phyloP scores from a whole-genome alignment of 768 basidiomycete species.

The Rhizopogon vulgaris region DNA sequence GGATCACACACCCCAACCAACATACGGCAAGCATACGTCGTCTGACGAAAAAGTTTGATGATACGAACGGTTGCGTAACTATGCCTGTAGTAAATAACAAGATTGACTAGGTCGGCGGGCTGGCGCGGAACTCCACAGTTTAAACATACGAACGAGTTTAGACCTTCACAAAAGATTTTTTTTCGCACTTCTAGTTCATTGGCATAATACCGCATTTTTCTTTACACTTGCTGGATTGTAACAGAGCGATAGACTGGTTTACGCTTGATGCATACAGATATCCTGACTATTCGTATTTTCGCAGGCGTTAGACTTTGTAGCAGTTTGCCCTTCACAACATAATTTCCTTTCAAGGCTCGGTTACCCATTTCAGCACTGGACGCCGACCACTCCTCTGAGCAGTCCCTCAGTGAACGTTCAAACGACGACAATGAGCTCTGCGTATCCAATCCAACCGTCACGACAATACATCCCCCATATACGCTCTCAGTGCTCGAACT shows the following conservation, averaged over 20 bases:
- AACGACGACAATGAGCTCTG: conserved; percentile 36
- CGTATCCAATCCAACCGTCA: conserved; percentile 51
- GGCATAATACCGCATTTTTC: too few species aligned
- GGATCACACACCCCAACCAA: conserved; percentile 3
- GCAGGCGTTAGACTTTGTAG: too few species aligned
- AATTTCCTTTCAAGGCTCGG: not conserved
- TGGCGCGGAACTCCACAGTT: too few species aligned
- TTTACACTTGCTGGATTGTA: too few species aligned
- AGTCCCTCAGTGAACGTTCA: not conserved
- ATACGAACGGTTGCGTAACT: not conserved
- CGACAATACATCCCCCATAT: conserved; percentile 65
- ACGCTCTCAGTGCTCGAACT: conserved; percentile 53
- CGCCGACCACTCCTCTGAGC: not conserved
- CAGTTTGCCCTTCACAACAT: too few species aligned
- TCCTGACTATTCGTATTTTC: too few species aligned
- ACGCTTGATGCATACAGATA: too few species aligned
- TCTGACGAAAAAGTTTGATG: not conserved
- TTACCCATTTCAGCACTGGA: not conserved
- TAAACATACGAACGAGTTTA: too few species aligned
- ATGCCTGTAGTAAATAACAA: not conserved
- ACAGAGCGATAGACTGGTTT: too few species aligned
- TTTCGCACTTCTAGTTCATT: too few species aligned
- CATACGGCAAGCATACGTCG: not conserved
- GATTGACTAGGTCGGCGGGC: too few species aligned
- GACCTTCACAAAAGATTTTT: too few species aligned